Evolutionary conservation across 2,329 filamentous ascomycete species (phyloP).

Genomic region (Xylaria sp.): DNA sequence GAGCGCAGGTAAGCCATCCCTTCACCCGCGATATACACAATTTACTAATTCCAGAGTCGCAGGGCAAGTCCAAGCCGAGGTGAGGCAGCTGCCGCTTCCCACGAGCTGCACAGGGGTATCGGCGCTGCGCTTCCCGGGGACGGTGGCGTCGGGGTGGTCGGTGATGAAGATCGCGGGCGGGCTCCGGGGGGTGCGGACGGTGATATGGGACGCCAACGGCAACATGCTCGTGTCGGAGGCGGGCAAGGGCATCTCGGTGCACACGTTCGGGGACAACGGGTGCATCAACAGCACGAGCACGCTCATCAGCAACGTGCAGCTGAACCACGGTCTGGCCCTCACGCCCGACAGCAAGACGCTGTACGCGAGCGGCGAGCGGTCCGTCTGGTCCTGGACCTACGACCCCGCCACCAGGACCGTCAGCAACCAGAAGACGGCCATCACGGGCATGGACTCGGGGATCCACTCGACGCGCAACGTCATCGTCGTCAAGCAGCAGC

Average conservation of each 20-base stretch:
- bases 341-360: slow-evolving; percentile 53
- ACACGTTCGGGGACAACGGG: slow-evolving; percentile 54
- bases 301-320: slow-evolving; percentile 49
- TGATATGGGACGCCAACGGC: slow-evolving; percentile 51
- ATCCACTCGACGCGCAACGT: slow-evolving; percentile 54
- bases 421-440: slow-evolving; percentile 54
- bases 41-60: slow-evolving; percentile 16
- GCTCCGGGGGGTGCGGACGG: slow-evolving; percentile 50
- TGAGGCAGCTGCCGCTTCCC: slow-evolving; percentile 47
- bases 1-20: slow-evolving; percentile 26
- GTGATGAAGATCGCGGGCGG: slow-evolving; percentile 54
- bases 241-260: slow-evolving; percentile 52
- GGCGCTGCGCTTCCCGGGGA: slow-evolving; percentile 48
- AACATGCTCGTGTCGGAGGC: slow-evolving; percentile 53
- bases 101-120: slow-evolving; percentile 50
- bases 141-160: slow-evolving; percentile 51
- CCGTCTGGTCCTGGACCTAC: slow-evolving; percentile 67
- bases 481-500: slow-evolving; percentile 50
- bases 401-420: slow-evolving; percentile 59
- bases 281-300: slow-evolving; percentile 53
- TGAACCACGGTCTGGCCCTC: slow-evolving; percentile 55
- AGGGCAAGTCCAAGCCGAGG: slow-evolving; percentile 33
- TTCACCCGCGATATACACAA: neutral
- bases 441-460: slow-evolving; percentile 53
- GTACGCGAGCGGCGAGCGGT: slow-evolving; percentile 53